A percentile compares a stretch with the other conserved stretches of the same genome.
phyloP scores from a whole-genome alignment of 2,329 filamentous ascomycete species.

The Penicillium corylophilum region DNA sequence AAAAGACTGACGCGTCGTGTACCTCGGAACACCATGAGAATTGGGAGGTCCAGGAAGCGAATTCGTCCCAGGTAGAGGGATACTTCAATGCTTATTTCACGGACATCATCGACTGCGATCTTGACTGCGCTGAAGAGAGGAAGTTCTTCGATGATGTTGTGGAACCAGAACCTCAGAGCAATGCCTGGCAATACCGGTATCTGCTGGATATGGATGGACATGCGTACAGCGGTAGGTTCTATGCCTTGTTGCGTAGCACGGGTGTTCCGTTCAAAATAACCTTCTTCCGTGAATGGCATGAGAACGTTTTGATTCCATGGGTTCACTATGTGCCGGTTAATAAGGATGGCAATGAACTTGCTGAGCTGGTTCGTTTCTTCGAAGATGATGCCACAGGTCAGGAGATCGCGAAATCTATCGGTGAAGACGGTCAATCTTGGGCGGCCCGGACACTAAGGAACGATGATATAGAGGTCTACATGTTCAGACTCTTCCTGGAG shows the following conservation, averaged over 20 bases:
- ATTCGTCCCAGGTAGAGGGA: conserved; percentile 57
- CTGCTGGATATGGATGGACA: conserved; percentile 58
- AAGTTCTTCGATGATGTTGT: conserved; percentile 66
- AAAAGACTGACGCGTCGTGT: too few relatives aligned
- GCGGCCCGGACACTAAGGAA: conserved; percentile 54
- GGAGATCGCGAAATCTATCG: conserved; percentile 51
- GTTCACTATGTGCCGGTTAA: conserved; percentile 58
- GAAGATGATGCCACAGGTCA: conserved; percentile 49
- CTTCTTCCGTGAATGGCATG: conserved; percentile 58
- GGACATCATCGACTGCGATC: conserved; percentile 77
- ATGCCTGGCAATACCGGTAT: conserved; percentile 66
- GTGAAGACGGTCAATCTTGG: conserved; percentile 57
- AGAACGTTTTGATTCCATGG: conserved; percentile 57
- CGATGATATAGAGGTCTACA: conserved; percentile 57
- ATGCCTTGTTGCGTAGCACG: conserved; percentile 50
- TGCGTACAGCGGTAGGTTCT: conserved; percentile 55
- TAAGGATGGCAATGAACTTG: conserved; percentile 51
- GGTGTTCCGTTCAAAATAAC: conserved; percentile 54
- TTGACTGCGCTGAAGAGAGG: conserved; percentile 75
- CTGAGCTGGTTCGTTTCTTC: conserved; percentile 52
- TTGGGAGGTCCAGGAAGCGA: too few relatives aligned
- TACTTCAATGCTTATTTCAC: conserved; percentile 78
- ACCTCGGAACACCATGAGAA: too few relatives aligned
- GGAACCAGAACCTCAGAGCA: conserved; percentile 65
- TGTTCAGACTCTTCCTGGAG: conserved; percentile 59